Base-by-base conservation (phyloP, 116 monocot genomes). In the Papilionanthe hybrid region DNA sequence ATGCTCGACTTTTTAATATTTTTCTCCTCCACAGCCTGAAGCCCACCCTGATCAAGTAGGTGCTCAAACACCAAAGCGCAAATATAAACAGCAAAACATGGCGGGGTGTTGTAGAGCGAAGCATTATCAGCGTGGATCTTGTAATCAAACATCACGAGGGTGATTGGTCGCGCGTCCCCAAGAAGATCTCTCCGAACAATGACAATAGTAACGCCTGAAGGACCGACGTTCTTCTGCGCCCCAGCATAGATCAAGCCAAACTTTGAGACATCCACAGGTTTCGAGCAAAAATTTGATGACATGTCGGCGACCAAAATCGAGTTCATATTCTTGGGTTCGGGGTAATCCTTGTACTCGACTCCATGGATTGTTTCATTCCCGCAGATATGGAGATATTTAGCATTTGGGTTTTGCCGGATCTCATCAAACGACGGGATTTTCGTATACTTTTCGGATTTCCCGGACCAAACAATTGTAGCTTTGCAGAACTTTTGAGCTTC, bases 211-310 rank as follows among this genome's bases (percentile, higher is more conserved):
- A 99, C 91, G 9, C 99, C 99, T 0, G 99, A 93, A 0, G 99
- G 99, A 1, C 99, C 99, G 15, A 99, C 90, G 66, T 99, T 99
- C 95, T 99, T 99, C 89, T 99, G 99, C 27, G 95, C 99, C 3
- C 99, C 99, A 4, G 99, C 99, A 48, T 99, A 99, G 86, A 99
- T 99, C 72, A 92, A 5, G 0, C 93, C 95, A 43, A 99, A 99
- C 29, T 86, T 89, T 10, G 99, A 95, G 17, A 99, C 99, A 50
- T 93, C 99, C 7, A 93, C 99, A 7, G 95, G 99, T 81, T 99
- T 99, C 42, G 99, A 99, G 79, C 95, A 99, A 89, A 99, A 99
- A 72, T 99, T 95, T 7, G 99, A 99, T 7, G 99, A 99, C 99
- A 99, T 99, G 78, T 99, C 99, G 28, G 99, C 99, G 9, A 99